phyloP scores from a whole-genome alignment of 768 basidiomycete genomes.

The Boletales sp. region DNA sequence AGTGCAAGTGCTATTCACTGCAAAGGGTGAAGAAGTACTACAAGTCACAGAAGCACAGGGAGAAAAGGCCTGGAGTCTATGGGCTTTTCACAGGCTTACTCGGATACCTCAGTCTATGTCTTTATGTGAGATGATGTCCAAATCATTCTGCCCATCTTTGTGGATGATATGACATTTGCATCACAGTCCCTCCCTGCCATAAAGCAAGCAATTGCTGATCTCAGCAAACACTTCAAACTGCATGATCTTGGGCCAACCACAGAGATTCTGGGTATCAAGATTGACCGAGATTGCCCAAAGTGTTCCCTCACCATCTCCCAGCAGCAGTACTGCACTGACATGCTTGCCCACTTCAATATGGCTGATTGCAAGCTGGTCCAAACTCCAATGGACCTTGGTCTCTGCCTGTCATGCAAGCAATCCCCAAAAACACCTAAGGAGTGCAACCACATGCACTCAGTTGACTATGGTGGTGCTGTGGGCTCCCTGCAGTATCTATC shows the following conservation, averaged over 20 bases:
- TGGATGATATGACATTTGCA: background rate
- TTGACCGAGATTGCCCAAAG: too few relatives aligned
- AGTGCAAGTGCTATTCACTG: too few relatives aligned
- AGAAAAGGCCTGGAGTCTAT: too few relatives aligned
- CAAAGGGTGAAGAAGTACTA: too few relatives aligned
- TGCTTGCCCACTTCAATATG: background rate
- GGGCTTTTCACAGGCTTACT: background rate
- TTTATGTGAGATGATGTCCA: background rate
- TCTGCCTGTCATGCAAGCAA: background rate
- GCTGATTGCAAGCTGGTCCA: background rate
- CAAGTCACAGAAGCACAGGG: too few relatives aligned
- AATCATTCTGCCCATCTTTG: background rate
- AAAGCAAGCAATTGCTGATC: background rate
- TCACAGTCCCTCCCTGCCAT: background rate
- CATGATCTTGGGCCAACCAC: background rate
- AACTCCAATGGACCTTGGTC: background rate
- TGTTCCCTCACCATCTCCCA: too few relatives aligned
- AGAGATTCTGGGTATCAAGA: too few relatives aligned
- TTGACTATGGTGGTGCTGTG: too few relatives aligned
- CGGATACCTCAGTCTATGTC: background rate
- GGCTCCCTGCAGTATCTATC: too few relatives aligned
- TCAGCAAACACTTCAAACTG: background rate
- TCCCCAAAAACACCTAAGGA: background rate
- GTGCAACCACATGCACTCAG: too few relatives aligned
- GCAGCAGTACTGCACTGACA: too few relatives aligned